Base-by-base conservation (phyloP, 2,329 filamentous ascomycete species). In the Apiospora koreana region DNA sequence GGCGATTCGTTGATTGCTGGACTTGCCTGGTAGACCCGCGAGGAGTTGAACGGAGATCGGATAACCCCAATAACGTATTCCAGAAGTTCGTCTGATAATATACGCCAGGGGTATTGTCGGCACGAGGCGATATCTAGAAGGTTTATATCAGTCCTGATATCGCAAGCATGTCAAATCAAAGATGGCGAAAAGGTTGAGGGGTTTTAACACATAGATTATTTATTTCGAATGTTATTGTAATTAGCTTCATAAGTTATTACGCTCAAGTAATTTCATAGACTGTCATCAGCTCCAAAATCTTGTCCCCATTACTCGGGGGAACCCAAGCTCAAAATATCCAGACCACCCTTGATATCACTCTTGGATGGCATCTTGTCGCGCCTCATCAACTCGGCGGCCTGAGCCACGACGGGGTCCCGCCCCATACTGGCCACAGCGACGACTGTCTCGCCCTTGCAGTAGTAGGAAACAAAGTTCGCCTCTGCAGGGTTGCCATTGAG, bases 361-460 rank as follows among this genome's bases (percentile, higher is more conserved):
- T 97, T 98, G 69, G 84, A 86, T 1, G 93, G 92, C 94, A 98
- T 97, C 81, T 90, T 93, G 46, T 89, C 89, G 73, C 89, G 84
- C 71, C 91, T 87, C 93, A 98, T 97, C 82, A 98, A 83, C 85
- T 97, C 94, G 1, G 93, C 92, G 68, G 88, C 88, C 83, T 98
- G 94, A 1, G 84, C 83, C 92, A 97, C 94, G 69, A 93, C 88
- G 0, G 96, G 96, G 80, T 99, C 96, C 83, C 90, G 91, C 73
- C 92, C 91, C 94, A 98, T 98, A 71, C 89, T 95, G 0, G 94
- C 94, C 76, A 98, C 93, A 0, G 96, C 96, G 16, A 98, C 93
- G 1, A 98, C 91, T 0, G 90, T 92, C 68, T 98, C 93, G 2
- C 92, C 94, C 79, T 93, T 92, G 69, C 90, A 91, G 80, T 98